Evolutionary conservation across 2,329 filamentous ascomycete genomes (phyloP), one percentile per base, ranked within the genome.

Genomic region (Fusarium algeriense): DNA sequence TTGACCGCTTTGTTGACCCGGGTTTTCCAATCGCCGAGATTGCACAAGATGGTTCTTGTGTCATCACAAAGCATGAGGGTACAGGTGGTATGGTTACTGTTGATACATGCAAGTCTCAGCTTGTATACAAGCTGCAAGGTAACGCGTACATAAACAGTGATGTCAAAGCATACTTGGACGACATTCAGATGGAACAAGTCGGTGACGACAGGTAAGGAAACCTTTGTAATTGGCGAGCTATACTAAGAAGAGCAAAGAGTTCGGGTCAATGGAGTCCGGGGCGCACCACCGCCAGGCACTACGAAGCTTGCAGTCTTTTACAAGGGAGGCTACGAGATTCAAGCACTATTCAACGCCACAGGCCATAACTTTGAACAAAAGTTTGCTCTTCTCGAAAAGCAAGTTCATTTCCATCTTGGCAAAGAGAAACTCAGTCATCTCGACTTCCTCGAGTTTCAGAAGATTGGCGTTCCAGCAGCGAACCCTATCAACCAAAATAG

Each of bases 1-100:
- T 35, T 34, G 30, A 55, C 1, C 23, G 5, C 38, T 55, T 55
- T 32, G 28, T 55, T 7, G 28, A 32, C 9, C 52, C 38, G 2
- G 38, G 52, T 26, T 55, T 55, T 5, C 52, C 52, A 2, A 55
- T 46, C 23, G 28, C 52, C 23, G 52, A 55, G 17, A 46, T 55
- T 45, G 38, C 52, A 3, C 20, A 55, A 10, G 52, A 55, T 3
- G 52, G 52, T 19, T 45, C 52, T 6, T 55, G 52, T 23, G 15
- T 55, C 5, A n/a, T 46, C n/a, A 55, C 38, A 1, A 55, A 55
- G 52, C 52, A 55, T 55, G 37, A 32, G n/a, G 38, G 38, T 26
- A 55, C 52, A 15, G n/a, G 20, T 5, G 52, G 52, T n/a, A 34
- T 55, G 5, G 52, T 55, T 8, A 55, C 38, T 5, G 38, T 34